Percentiles rank a stretch among this genome's conserved stretches.
Conservation (phyloP, 2,329 filamentous ascomycete species). For the Sarocladiaceae sp. region DNA sequence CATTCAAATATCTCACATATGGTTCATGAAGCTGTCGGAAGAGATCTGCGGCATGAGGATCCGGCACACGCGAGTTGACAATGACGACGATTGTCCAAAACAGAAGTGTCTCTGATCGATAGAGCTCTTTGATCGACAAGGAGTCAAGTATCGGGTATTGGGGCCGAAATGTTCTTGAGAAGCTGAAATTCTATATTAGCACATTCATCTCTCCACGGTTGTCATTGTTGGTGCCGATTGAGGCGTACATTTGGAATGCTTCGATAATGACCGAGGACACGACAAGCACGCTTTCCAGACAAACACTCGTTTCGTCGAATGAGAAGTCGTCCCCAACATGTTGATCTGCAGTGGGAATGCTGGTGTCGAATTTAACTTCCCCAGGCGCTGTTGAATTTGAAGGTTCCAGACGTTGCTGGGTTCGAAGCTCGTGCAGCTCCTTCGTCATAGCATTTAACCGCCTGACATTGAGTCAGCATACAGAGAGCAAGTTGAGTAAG, state of each 20-base stretch:
- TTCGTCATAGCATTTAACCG: constrained; percentile 27
- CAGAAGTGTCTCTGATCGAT: constrained; percentile 21
- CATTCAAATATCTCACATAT: constrained; percentile 18
- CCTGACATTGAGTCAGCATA: too few relatives aligned
- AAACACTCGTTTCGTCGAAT: neutral
- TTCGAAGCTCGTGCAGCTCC: constrained; percentile 26
- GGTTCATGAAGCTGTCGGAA: constrained; percentile 19
- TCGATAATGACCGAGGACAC: neutral
- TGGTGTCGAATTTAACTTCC: too few relatives aligned
- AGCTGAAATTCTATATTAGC: too few relatives aligned
- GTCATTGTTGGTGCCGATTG: too few relatives aligned
- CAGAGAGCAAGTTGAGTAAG: too few relatives aligned
- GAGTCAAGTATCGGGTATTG: constrained; percentile 23
- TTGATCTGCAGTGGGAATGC: constrained; percentile 19
- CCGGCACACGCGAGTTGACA: constrained; percentile 17
- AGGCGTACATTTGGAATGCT: constrained; percentile 4
- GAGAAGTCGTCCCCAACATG: constrained; percentile 13
- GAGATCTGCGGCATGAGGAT: constrained; percentile 15
- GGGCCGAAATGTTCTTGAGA: constrained; percentile 20
- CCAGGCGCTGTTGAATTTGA: constrained; percentile 11
- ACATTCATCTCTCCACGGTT: too few relatives aligned
- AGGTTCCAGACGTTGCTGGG: constrained; percentile 15
- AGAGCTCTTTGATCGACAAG: constrained; percentile 19
- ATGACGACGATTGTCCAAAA: constrained; percentile 25
- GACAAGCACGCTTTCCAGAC: neutral